Evolutionary conservation across 1,284 basidiomycete species (phyloP), one percentile per base, ranked within the genome.

Genomic region (Pascua sp.): DNA sequence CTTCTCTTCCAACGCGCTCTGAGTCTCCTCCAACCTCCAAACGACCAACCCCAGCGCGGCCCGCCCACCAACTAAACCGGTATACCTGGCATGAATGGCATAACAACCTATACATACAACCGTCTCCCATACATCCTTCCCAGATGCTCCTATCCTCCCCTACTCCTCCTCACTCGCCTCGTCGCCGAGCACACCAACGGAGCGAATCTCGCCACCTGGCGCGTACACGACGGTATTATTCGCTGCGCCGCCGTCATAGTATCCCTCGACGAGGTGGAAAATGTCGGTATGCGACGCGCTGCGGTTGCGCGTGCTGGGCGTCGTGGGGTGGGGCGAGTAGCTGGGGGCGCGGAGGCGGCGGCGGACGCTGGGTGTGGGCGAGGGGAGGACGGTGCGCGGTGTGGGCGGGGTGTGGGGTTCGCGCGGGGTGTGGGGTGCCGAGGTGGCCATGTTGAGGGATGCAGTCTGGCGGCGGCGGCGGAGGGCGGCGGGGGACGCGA

Each of bases 171-270:
- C 24, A 52, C 36, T 62, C 64, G 7, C 53, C 43, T 67, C 66
- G 18, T 69, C 70, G 4, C 70, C 73, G 38, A 73, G 52, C n/a
- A 72, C 69, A 38, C 72, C 68, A 13, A 72, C 69, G 53, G 65
- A 65, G 45, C 61, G 60, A 32, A 73, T 62, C 56, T 74, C 68
- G 11, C 72, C 71, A 16, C 69, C 70, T 0, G 76, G 68, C 8
- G 67, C 67, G 54, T 72, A 75, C n/a, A 77, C 69, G 5, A 70
- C 69, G 38, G 76, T 77, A 50, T 71, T 64, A 56, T 76, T 76
- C 13, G 76, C 75, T 8, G 75, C 73, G 10, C 76, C 76, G 17
- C 68, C 67, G 57, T 71, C 70, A 11, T 69, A 60, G 56, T 77
- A 77, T 8, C 71, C 69, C 46, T 77, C 73, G 17, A 77, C 71